Percentiles rank a stretch among this genome's conserved stretches.
phyloP scores from a whole-genome alignment of 352 stramenopile genomes.

The Phytophthora aleatoria region DNA sequence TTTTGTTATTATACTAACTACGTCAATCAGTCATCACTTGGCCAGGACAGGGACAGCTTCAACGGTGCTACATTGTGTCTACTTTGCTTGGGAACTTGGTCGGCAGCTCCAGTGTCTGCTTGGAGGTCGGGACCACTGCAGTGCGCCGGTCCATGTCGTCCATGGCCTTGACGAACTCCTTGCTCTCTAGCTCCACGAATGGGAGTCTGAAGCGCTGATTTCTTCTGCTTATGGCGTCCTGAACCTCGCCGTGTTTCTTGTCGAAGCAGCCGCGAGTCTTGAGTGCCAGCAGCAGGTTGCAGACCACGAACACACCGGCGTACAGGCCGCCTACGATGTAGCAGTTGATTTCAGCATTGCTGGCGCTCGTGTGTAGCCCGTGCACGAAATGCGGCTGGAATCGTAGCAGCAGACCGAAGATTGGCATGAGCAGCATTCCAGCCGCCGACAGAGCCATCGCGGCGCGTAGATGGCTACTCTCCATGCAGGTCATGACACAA shows the following conservation, averaged over 20 bases:
- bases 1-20: slow-evolving; percentile 30
- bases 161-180: slow-evolving; percentile 40
- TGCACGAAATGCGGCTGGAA: slow-evolving; percentile 65
- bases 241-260: slow-evolving; percentile 2
- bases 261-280: slow-evolving; percentile 17
- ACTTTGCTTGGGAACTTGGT: slow-evolving; percentile 18
- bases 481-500: slow-evolving; percentile 21
- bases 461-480: slow-evolving; percentile 42
- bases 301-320: slow-evolving; percentile 46
- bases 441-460: slow-evolving; percentile 53
- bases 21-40: slow-evolving; percentile 18
- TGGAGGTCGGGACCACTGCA: slow-evolving; percentile 3
- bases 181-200: slow-evolving; percentile 41
- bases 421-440: slow-evolving; percentile 52
- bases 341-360: slow-evolving; percentile 61
- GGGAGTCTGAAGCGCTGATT: slow-evolving; percentile 35
- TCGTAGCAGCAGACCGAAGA: slow-evolving; percentile 62
- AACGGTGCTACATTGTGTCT: slow-evolving; percentile 14
- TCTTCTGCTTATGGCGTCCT: slow-evolving; percentile 16
- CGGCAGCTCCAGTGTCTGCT: slow-evolving; percentile 19
- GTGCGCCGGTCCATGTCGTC: slow-evolving; percentile 27
- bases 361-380: slow-evolving; percentile 50
- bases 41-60: neutral
- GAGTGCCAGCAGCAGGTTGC: slow-evolving; percentile 25
- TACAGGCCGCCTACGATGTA: slow-evolving; percentile 63